A percentile compares a stretch with the other conserved stretches of the same genome.
These are phyloP conservation scores for Fusarium chaquense DNA, from an alignment of 2,329 filamentous ascomycete genomes.

Conservation along the genomic window DNA sequence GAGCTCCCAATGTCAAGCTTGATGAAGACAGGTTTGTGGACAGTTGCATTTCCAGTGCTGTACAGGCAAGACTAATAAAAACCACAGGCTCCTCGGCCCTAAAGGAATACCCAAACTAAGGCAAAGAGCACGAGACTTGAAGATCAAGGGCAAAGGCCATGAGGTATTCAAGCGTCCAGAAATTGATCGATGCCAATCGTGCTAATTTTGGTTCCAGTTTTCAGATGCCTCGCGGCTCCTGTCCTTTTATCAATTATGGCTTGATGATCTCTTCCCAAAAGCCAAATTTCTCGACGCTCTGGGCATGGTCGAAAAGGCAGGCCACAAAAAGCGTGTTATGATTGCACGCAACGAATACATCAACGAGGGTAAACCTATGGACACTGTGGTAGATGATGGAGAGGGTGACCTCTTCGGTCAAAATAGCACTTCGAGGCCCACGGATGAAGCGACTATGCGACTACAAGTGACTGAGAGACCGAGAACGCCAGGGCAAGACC, in stretches of 20 bases:
- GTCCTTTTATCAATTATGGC: constrained; percentile 94
- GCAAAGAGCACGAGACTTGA: constrained; percentile 76
- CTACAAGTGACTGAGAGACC: constrained; percentile 52
- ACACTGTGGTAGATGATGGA: constrained; percentile 50
- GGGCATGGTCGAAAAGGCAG: constrained; percentile 90
- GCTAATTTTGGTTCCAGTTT: constrained; percentile 67
- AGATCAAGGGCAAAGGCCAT: constrained; percentile 92
- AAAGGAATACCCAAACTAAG: constrained; percentile 87
- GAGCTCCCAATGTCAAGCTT: constrained; percentile 81
- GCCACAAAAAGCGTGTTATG: constrained; percentile 84
- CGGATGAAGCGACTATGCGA: constrained; percentile 48
- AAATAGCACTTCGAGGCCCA: constrained; percentile 44
- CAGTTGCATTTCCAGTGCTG: not conserved
- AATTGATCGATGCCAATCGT: not conserved
- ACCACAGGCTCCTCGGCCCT: constrained; percentile 78
- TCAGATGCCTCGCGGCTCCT: constrained; percentile 84
- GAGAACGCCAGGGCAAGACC: constrained; percentile 43
- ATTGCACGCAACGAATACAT: constrained; percentile 86
- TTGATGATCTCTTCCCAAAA: constrained; percentile 94
- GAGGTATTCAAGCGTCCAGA: constrained; percentile 69
- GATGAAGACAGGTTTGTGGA: constrained; percentile 77
- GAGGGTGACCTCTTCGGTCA: constrained; percentile 34
- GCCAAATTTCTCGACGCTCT: constrained; percentile 93
- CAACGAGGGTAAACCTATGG: constrained; percentile 74
- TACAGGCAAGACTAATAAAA: not conserved